Conservation (phyloP, 225 moss, liverwort and hornwort species). For the Marchantia polymorpha region DNA sequence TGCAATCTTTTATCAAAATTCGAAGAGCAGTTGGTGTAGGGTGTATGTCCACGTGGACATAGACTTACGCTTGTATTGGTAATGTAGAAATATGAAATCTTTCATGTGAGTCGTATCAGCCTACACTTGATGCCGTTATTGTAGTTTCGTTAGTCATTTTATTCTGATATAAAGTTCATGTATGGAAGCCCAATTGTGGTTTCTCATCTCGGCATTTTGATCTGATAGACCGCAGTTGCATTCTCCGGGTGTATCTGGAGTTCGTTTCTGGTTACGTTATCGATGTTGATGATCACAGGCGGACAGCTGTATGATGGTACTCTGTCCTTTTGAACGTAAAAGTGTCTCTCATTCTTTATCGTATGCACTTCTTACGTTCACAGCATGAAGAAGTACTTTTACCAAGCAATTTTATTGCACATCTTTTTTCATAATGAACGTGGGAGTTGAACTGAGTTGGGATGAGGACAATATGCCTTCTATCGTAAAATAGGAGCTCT, state of each 20-base stretch:
- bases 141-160: background rate
- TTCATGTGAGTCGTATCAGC: background rate
- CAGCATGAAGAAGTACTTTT: too few species aligned
- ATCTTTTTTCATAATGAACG: too few species aligned
- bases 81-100: background rate
- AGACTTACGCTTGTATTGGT: background rate
- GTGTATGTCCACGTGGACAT: background rate
- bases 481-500: too few species aligned
- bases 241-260: background rate
- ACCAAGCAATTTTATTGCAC: too few species aligned
- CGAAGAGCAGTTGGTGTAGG: background rate
- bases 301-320: too few species aligned
- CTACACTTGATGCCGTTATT: background rate
- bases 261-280: background rate
- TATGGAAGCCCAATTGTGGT: background rate
- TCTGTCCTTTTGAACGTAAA: too few species aligned
- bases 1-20: conserved; percentile 6
- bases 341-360: too few species aligned
- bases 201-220: background rate
- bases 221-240: background rate
- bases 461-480: too few species aligned
- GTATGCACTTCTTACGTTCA: too few species aligned
- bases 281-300: background rate
- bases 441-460: too few species aligned
- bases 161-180: background rate